Evolutionary conservation across 176 grass and related monocot genomes (phyloP), one percentile per base, ranked within the genome.

Genomic region (Carex scoparia): DNA sequence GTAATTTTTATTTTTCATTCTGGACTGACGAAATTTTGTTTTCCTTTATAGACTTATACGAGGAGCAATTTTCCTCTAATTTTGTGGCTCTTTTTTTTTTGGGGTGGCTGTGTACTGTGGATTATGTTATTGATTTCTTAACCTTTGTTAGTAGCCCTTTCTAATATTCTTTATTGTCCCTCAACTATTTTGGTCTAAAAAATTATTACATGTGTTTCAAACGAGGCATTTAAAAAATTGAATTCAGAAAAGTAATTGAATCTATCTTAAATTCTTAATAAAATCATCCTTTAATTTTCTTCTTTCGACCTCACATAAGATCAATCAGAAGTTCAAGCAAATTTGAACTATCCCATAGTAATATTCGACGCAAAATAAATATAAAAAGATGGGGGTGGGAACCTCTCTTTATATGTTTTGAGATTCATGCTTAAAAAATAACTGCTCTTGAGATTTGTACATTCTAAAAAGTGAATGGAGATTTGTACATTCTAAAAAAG

Each of bases 51-150:
- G 42, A 83, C 81, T 51, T 66, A 53, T 83, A 83, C 38, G 63
- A 69, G 81, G 81, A 83, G 9, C 33, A 83, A 83, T 69, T 83
- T 81, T 83, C 81, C 81, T 83, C 81, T 83, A 83, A 83, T 83
- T 83, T 83, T 83, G 51, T 78, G 51, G 74, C 15, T 77, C 11
- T 53, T 49, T 27, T 14, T 49, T 44, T 65, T 38, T 83, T 83
- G 69, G 61, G 38, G 46, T 51, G 81, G 64, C 46, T 69, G 19
- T 83, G 44, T 16, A 51, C 63, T 83, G 40, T 44, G 63, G 48
- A 66, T 83, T 83, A 4, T 83, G 65, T 81, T 62, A 48, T 69
- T 81, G 54, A 44, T 81, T 81, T 63, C n/a, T 40, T 44, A 60
- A 54, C 48, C 19, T 66, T 83, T 83, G 40, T 44, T 44, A 11